phyloP scores from a whole-genome alignment of 2,329 filamentous ascomycete genomes.

The Cercospora sp. region DNA sequence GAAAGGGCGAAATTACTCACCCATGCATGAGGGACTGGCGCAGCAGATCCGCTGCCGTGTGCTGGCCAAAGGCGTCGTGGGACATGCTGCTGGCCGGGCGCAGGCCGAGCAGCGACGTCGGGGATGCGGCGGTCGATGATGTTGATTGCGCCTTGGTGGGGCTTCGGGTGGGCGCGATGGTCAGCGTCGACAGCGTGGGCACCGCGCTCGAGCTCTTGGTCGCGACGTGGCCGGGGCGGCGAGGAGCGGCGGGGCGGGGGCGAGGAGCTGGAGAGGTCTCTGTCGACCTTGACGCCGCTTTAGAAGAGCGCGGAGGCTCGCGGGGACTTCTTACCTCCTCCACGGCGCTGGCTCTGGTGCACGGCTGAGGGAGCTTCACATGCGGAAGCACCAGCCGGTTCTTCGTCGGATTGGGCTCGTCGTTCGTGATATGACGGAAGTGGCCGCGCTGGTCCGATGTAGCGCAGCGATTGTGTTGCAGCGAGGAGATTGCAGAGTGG shows the following conservation, averaged over 20 bases:
- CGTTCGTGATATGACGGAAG: conserved; percentile 11
- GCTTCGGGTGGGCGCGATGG: conserved; percentile 16
- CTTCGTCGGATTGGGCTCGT: conserved; percentile 19
- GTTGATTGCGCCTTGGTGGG: conserved; percentile 21
- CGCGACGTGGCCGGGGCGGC: conserved; percentile 35
- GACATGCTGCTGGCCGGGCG: conserved; percentile 37
- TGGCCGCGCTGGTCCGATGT: conserved; percentile 1
- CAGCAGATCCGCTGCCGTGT: conserved; percentile 58
- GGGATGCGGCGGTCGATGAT: conserved; percentile 5
- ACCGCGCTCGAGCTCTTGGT: conserved; percentile 48
- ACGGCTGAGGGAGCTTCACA: conserved; percentile 21
- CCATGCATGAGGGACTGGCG: conserved; percentile 60
- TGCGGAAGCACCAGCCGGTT: conserved; percentile 24
- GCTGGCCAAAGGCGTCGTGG: conserved; percentile 32
- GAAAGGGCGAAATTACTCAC: conserved; percentile 44
- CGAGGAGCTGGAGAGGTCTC: conserved; percentile 1
- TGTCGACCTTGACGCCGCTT: conserved; percentile 14
- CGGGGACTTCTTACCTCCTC: conserved; percentile 20
- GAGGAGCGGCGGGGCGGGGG: conserved; percentile 3
- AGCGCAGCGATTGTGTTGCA: not conserved
- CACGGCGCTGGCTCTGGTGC: conserved; percentile 11
- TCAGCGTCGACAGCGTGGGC: conserved; percentile 45
- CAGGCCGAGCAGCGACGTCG: conserved; percentile 18
- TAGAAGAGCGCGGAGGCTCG: conserved; percentile 21
- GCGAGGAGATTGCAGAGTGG: not conserved